These are phyloP conservation scores for Choanephora cucurbitarum DNA, from an alignment of 371 early-diverging fungal species.

Conservation along the genomic window DNA sequence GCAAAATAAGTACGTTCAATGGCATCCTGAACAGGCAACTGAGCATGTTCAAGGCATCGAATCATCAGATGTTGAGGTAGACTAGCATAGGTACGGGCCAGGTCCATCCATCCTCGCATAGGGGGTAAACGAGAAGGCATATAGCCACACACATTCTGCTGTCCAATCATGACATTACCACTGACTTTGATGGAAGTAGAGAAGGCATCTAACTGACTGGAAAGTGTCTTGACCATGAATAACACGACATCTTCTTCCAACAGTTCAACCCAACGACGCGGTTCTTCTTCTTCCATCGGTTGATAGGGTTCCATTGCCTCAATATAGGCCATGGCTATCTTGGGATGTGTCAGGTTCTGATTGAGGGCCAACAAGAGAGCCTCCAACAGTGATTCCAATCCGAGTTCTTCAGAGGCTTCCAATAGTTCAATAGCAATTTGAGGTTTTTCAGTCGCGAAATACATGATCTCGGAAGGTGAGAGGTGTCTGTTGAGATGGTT, in stretches of 20 bases:
- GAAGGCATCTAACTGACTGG: conserved; percentile 34
- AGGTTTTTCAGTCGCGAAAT: conserved; percentile 37
- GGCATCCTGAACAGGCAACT: conserved; percentile 35
- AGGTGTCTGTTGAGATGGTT: conserved; percentile 36
- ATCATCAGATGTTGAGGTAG: conserved; percentile 41
- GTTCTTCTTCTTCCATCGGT: conserved; percentile 29
- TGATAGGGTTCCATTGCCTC: conserved; percentile 31
- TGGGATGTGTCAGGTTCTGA: conserved; percentile 25
- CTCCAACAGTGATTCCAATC: conserved; percentile 29
- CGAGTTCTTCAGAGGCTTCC: conserved; percentile 40
- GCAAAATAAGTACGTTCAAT: conserved; percentile 41
- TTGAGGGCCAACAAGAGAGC: conserved; percentile 26
- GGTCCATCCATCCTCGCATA: conserved; percentile 28
- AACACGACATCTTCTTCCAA: conserved; percentile 37
- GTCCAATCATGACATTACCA: conserved; percentile 31
- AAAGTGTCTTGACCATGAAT: conserved; percentile 26
- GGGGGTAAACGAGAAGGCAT: conserved; percentile 39
- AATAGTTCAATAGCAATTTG: conserved; percentile 39
- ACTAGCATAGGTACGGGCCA: conserved; percentile 34
- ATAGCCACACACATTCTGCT: conserved; percentile 28
- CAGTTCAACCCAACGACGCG: conserved; percentile 37
- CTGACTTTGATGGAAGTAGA: conserved; percentile 29
- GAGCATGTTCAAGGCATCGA: conserved; percentile 39
- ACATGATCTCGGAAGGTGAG: conserved; percentile 35
- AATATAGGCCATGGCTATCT: conserved; percentile 31